Conservation (phyloP, 2,329 filamentous ascomycete species). For the Penicillium oxalicum region DNA sequence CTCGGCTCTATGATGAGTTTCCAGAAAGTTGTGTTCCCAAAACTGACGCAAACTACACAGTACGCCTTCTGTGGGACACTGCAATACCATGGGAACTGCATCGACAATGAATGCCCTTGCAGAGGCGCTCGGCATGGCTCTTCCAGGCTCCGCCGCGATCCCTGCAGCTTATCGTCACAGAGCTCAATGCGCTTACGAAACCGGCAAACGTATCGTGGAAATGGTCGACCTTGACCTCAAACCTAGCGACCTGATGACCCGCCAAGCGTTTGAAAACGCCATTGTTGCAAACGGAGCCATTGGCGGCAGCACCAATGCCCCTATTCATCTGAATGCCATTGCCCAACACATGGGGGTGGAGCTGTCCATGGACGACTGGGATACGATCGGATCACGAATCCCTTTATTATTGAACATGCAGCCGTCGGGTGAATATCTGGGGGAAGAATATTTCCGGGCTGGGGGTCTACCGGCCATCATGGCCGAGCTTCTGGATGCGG, state of each 20-base stretch:
- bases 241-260: slow-evolving; percentile 52
- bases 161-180: slow-evolving; percentile 48
- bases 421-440: slow-evolving; percentile 48
- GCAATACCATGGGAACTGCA: slow-evolving; percentile 52
- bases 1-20: neutral
- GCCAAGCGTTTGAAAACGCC: slow-evolving; percentile 52
- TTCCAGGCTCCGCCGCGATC: slow-evolving; percentile 49
- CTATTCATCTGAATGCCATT: slow-evolving; percentile 51
- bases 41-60: slow-evolving; percentile 13
- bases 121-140: slow-evolving; percentile 49
- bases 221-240: slow-evolving; percentile 47
- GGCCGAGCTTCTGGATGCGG: slow-evolving; percentile 48
- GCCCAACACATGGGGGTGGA: slow-evolving; percentile 50
- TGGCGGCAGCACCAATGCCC: slow-evolving; percentile 53
- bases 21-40: slow-evolving; percentile 1
- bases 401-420: slow-evolving; percentile 52
- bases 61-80: slow-evolving; percentile 45
- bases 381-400: slow-evolving; percentile 45
- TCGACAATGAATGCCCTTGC: slow-evolving; percentile 50
- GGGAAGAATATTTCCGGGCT: slow-evolving; percentile 51
- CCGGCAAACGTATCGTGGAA: slow-evolving; percentile 46
- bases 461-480: slow-evolving; percentile 50
- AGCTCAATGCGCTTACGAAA: slow-evolving; percentile 45
- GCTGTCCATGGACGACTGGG: slow-evolving; percentile 51
- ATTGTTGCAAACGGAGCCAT: slow-evolving; percentile 52